These are phyloP conservation scores for Davidsoniella neocaledoniae DNA, from an alignment of 2,329 filamentous ascomycete species.

Conservation along the genomic window DNA sequence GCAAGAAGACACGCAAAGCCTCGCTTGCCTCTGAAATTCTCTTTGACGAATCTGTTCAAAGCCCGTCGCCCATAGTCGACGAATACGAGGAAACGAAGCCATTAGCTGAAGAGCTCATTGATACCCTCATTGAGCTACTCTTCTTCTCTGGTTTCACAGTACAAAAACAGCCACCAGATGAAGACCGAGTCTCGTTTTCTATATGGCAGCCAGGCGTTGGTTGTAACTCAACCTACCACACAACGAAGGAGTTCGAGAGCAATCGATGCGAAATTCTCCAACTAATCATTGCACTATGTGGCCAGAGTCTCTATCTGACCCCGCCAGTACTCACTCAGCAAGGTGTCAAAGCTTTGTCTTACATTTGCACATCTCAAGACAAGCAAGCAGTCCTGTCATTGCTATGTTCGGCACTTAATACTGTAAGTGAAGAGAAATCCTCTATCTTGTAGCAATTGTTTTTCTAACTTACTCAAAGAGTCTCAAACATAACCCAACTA, in stretches of 20 bases:
- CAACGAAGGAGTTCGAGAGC: conserved; percentile 81
- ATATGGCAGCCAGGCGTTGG: conserved; percentile 98
- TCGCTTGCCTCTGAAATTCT: conserved; percentile 57
- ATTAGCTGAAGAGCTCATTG: conserved; percentile 80
- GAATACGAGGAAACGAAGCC: conserved; percentile 74
- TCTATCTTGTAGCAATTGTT: not conserved
- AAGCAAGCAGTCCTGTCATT: conserved; percentile 84
- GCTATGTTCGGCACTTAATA: conserved; percentile 85
- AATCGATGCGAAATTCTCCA: conserved; percentile 83
- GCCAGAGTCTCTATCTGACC: conserved; percentile 87
- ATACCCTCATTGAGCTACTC: conserved; percentile 72
- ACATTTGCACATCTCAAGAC: conserved; percentile 72
- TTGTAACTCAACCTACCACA: conserved; percentile 75
- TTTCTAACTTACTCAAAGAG: conserved; percentile 34
- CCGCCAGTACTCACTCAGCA: conserved; percentile 62
- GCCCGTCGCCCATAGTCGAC: conserved; percentile 27
- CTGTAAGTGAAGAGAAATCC: conserved; percentile 36
- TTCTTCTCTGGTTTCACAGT: conserved; percentile 88
- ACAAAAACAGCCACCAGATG: conserved; percentile 51
- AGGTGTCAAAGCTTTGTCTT: conserved; percentile 71
- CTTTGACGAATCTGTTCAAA: conserved; percentile 57
- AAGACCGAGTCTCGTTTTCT: conserved; percentile 71
- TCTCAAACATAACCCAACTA: conserved; percentile 87
- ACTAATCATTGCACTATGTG: conserved; percentile 67
- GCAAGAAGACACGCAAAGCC: conserved; percentile 52